A percentile compares a stretch with the other conserved stretches of the same genome.
Conservation (phyloP, 179 eudicot species). For the Beta macrorhiza region DNA sequence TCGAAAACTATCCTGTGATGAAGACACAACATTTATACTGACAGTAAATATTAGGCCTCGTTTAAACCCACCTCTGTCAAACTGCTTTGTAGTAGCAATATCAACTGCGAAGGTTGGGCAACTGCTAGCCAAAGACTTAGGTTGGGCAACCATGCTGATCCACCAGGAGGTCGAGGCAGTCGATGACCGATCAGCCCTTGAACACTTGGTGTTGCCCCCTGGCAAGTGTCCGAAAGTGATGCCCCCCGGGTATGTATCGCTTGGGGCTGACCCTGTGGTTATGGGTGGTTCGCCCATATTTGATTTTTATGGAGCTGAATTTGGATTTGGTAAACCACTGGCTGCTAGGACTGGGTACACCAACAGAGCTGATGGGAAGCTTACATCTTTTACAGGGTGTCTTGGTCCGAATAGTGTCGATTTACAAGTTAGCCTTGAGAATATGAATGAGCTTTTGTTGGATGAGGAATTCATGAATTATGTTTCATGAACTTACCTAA, state of each 20-base stretch:
- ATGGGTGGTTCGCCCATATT: conserved; percentile 36
- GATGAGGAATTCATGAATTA: conserved; percentile 31
- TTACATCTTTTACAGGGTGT: too few species aligned
- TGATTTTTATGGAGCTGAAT: conserved; percentile 31
- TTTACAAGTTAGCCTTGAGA: conserved; percentile 30
- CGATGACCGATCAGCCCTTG: not conserved
- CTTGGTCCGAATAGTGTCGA: conserved; percentile 34
- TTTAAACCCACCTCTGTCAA: conserved; percentile 32
- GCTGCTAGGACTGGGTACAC: conserved; percentile 35
- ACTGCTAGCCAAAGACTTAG: conserved; percentile 25
- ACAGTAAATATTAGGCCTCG: conserved; percentile 27
- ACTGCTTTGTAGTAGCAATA: not conserved
- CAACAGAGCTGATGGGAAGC: conserved; percentile 22
- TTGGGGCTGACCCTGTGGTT: not conserved
- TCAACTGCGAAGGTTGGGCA: not conserved
- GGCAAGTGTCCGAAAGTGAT: not conserved
- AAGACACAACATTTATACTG: not conserved
- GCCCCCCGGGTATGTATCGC: not conserved
- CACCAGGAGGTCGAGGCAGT: not conserved
- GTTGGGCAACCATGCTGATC: conserved; percentile 22
- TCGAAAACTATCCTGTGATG: not conserved
- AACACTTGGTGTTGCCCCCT: not conserved
- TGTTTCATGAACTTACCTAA: not conserved
- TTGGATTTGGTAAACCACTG: conserved; percentile 43
- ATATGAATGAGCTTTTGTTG: conserved; percentile 22